Base-by-base conservation (phyloP, 176 grass and related monocot species). In the Carex kokanica region DNA sequence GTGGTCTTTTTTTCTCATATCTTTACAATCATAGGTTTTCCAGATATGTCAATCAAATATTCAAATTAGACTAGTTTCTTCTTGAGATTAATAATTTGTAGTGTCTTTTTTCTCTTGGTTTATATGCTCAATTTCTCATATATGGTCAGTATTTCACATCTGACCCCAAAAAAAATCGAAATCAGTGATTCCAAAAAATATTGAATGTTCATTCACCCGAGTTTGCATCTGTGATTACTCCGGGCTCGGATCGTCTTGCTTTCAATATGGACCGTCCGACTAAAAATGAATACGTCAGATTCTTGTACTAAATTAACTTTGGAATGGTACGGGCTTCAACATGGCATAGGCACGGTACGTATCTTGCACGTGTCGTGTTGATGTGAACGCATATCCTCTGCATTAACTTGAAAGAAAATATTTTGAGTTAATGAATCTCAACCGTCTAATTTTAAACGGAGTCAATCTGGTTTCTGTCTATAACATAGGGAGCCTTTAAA, bases 1-100 rank as follows among this genome's bases (percentile, higher is more conserved):
- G 40, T 80, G 77, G 74, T 20, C 57, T 60, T 81, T 84, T 68
- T 88, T 64, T 54, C 59, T 62, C 17, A 8, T 81, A 67, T 85
- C 51, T 66, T 73, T 84, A 54, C 74, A 88, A 32, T 81, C 73
- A 45, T 75, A 61, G 41, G 43, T 56, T 79, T 61, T 49, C 52
- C 56, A 67, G 17, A 80, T 57, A 86, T 52, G 12, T 60, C 17
- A 56, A 70, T 81, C 53, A 67, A 47, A 68, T 31, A 71, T 81
- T 12, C 62, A 59, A 63, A 62, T 63, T 62, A 86, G 65, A 74
- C 51, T 73, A 63, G 78, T 43, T 80, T 81, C 32, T 41, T 81
- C 49, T 73, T 73, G 1, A 55, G 51, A 27, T 78, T 34, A 56
- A 6, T 55, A 29, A 18, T 38, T 9, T 69, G 14, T 36, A 32